These are phyloP conservation scores for Ceratocystis variospora DNA, from an alignment of 2,329 filamentous ascomycete species.

Conservation along the genomic window DNA sequence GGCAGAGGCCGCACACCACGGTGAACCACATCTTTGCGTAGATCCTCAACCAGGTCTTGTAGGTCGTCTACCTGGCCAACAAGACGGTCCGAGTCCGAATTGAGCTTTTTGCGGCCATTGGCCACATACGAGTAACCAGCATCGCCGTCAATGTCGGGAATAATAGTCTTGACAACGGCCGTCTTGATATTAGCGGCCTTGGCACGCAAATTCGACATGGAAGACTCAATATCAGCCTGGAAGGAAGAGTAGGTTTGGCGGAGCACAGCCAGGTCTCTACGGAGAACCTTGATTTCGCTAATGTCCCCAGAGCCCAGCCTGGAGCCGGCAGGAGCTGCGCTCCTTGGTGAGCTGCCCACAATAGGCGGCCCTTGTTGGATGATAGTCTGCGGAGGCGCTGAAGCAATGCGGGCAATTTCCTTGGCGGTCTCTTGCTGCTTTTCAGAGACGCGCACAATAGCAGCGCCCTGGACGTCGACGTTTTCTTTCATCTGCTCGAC, in stretches of 20 bases:
- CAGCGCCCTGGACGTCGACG: conserved; percentile 67
- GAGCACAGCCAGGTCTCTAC: conserved; percentile 78
- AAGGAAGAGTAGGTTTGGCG: conserved; percentile 90
- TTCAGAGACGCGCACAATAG: conserved; percentile 77
- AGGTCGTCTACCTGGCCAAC: conserved; percentile 89
- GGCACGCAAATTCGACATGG: conserved; percentile 67
- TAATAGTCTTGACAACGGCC: conserved; percentile 52
- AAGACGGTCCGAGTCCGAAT: conserved; percentile 75
- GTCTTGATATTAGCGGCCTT: conserved; percentile 74
- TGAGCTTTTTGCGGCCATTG: conserved; percentile 72
- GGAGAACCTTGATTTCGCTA: conserved; percentile 65
- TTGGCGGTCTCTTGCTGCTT: conserved; percentile 79
- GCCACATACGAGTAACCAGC: conserved; percentile 78
- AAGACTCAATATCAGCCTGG: conserved; percentile 72
- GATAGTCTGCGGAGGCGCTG: conserved; percentile 31
- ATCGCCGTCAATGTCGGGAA: conserved; percentile 61
- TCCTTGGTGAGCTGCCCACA: conserved; percentile 29
- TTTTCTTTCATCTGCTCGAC: conserved; percentile 78
- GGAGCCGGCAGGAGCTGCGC: conserved; percentile 25
- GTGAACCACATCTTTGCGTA: conserved; percentile 90
- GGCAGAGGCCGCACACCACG: conserved; percentile 85
- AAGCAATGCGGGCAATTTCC: conserved; percentile 56
- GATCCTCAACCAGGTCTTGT: conserved; percentile 91
- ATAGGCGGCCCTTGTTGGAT: conserved; percentile 18
- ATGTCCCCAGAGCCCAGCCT: conserved; percentile 49